Evolutionary conservation across 495 filamentous ascomycete genomes (phyloP).

Genomic region (Aspergillus hancockii): DNA sequence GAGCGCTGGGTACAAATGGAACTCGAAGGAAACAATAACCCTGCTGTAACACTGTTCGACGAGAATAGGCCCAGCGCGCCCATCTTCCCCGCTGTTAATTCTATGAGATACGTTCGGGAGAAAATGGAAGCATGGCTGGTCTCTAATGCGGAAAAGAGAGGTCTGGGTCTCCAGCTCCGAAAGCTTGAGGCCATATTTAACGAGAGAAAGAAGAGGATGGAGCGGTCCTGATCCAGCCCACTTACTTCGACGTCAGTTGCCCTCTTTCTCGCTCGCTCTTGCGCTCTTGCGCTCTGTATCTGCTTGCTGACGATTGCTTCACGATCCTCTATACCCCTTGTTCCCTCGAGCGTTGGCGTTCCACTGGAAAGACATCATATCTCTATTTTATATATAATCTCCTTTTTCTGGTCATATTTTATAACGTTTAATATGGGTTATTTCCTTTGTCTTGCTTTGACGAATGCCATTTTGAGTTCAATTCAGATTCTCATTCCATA

Average conservation of each 20-base stretch:
- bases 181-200: slow-evolving; percentile 67
- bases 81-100: slow-evolving; percentile 65
- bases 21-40: slow-evolving; percentile 50
- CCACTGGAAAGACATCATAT: not conserved
- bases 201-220: slow-evolving; percentile 62
- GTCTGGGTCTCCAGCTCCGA: slow-evolving; percentile 56
- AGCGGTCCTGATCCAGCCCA: slow-evolving; percentile 24
- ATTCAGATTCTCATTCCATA: too few species aligned
- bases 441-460: not conserved
- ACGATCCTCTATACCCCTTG: not conserved
- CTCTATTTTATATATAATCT: slow-evolving; percentile 5
- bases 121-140: slow-evolving; percentile 86
- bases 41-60: slow-evolving; percentile 2
- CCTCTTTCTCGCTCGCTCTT: not conserved
- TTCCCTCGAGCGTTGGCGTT: not conserved
- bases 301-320: slow-evolving; percentile 11
- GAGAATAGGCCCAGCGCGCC: slow-evolving; percentile 4
- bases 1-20: slow-evolving; percentile 54
- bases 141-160: slow-evolving; percentile 77
- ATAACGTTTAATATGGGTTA: not conserved
- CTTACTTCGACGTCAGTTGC: too few species aligned
- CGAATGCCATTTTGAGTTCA: too few species aligned
- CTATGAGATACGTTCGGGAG: slow-evolving; percentile 66
- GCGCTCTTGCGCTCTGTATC: slow-evolving; percentile 5
- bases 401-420: not conserved